Conservation (phyloP, 2,329 filamentous ascomycete genomes). For the Zymoseptoria pseudotritici region DNA sequence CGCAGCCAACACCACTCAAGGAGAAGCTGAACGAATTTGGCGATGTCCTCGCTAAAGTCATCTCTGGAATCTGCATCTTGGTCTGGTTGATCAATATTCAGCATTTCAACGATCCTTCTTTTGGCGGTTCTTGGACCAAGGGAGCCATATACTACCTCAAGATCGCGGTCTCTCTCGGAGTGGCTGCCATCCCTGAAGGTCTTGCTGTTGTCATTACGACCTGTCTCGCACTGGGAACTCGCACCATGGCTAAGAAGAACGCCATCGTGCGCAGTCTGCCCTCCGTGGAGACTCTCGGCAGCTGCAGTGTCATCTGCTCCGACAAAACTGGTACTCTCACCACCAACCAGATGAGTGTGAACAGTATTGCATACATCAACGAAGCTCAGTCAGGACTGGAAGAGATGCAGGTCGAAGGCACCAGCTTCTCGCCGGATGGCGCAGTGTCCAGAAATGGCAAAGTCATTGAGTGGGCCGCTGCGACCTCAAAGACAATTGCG, state of each 20-base stretch:
- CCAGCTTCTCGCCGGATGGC: conserved; percentile 81
- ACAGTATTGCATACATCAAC: conserved; percentile 78
- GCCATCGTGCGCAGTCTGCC: conserved; percentile 93
- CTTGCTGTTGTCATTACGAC: conserved; percentile 98
- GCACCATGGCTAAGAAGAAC: conserved; percentile 98
- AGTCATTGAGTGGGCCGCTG: conserved; percentile 58
- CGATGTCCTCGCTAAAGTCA: conserved; percentile 92
- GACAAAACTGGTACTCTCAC: conserved; percentile 98
- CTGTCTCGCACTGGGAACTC: conserved; percentile 87
- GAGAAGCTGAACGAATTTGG: conserved; percentile 99
- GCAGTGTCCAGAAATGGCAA: conserved; percentile 61
- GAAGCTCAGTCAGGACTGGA: conserved; percentile 66
- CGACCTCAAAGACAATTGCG: conserved; percentile 65
- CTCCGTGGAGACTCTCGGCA: conserved; percentile 94
- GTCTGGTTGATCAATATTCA: conserved; percentile 99
- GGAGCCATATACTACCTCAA: conserved; percentile 99
- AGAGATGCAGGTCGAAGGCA: conserved; percentile 84
- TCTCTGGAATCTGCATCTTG: conserved; percentile 89
- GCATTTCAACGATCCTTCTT: conserved; percentile 90
- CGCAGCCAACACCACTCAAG: conserved; percentile 92
- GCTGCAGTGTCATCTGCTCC: conserved; percentile 98
- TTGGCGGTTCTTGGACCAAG: conserved; percentile 81
- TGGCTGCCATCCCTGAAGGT: conserved; percentile 95
- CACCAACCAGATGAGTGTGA: conserved; percentile 99
- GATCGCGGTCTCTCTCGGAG: conserved; percentile 95